phyloP scores from a whole-genome alignment of 2,329 filamentous ascomycete genomes.

The Sporothrix sp. region DNA sequence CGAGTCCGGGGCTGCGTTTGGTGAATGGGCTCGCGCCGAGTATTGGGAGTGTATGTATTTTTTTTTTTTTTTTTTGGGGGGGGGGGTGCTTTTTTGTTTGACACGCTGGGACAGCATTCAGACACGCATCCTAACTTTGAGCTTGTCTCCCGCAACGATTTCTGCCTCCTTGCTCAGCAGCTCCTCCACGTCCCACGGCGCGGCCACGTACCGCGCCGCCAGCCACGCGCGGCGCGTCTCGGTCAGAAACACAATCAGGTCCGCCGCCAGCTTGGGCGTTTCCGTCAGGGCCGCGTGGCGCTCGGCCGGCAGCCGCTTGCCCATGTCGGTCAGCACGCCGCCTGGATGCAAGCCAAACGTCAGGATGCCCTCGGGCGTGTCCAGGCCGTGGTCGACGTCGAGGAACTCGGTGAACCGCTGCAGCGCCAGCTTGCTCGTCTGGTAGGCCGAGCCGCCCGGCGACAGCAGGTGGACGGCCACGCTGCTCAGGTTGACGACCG shows the following conservation, averaged over 20 bases:
- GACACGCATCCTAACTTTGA: constrained; percentile 18
- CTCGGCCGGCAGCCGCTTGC: constrained; percentile 25
- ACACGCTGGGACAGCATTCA: no score
- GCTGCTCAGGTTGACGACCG: constrained; percentile 32
- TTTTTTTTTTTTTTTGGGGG: no score
- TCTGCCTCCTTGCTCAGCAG: constrained; percentile 18
- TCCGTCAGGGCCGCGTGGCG: constrained; percentile 16
- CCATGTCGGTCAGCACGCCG: constrained; percentile 34
- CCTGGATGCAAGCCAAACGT: constrained; percentile 37
- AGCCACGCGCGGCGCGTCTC: constrained; percentile 19
- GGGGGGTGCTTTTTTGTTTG: no score
- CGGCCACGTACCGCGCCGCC: constrained; percentile 18
- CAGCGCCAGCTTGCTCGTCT: constrained; percentile 35
- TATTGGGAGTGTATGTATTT: no score
- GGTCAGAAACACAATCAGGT: constrained; percentile 20
- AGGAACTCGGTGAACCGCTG: constrained; percentile 36
- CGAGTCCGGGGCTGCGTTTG: no score
- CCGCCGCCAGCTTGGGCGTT: constrained; percentile 17
- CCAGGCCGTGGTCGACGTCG: constrained; percentile 30
- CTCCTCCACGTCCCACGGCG: constrained; percentile 20
- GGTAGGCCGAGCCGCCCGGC: constrained; percentile 34
- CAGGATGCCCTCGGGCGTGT: constrained; percentile 28
- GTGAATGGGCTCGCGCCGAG: no score
- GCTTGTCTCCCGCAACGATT: constrained; percentile 16
- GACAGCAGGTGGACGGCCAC: constrained; percentile 27